phyloP scores from a whole-genome alignment of 1,139 yeast species.

The Saccharomyces pastorianus region DNA sequence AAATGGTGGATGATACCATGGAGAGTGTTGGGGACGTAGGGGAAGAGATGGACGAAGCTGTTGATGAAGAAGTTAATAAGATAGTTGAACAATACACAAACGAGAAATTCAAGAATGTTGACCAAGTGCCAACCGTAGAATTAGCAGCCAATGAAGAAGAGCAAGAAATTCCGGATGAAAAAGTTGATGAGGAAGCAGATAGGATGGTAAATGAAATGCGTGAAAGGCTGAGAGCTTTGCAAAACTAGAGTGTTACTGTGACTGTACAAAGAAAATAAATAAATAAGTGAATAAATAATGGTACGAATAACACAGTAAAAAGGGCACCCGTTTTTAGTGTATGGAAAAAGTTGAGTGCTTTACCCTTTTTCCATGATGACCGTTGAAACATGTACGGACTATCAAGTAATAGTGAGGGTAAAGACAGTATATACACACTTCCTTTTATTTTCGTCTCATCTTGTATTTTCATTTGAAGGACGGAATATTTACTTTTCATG shows the following conservation, averaged over 20 bases:
- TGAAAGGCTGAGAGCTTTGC: conserved; percentile 77
- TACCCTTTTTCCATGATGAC: neutral
- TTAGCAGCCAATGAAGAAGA: conserved; percentile 38
- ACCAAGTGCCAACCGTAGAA: conserved; percentile 41
- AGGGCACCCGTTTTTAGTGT: neutral
- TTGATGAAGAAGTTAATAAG: conserved; percentile 61
- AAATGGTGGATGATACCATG: conserved; percentile 88
- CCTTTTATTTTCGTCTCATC: neutral
- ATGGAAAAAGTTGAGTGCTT: neutral
- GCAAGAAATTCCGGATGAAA: conserved; percentile 50
- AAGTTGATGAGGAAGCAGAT: conserved; percentile 63
- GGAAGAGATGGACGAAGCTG: conserved; percentile 57
- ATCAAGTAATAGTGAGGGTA: too few relatives aligned
- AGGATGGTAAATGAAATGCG: conserved; percentile 79
- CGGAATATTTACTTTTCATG: neutral
- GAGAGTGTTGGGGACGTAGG: conserved; percentile 64
- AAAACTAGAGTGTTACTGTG: conserved; percentile 39
- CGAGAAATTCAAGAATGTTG: conserved; percentile 42
- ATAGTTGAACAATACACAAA: conserved; percentile 46
- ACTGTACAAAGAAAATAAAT: neutral
- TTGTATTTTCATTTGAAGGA: neutral
- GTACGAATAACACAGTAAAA: neutral
- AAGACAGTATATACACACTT: neutral
- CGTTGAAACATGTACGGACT: neutral
- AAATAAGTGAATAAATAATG: neutral